Base-by-base conservation (phyloP, 176 grass and related monocot genomes). In the Eleusine indica region DNA sequence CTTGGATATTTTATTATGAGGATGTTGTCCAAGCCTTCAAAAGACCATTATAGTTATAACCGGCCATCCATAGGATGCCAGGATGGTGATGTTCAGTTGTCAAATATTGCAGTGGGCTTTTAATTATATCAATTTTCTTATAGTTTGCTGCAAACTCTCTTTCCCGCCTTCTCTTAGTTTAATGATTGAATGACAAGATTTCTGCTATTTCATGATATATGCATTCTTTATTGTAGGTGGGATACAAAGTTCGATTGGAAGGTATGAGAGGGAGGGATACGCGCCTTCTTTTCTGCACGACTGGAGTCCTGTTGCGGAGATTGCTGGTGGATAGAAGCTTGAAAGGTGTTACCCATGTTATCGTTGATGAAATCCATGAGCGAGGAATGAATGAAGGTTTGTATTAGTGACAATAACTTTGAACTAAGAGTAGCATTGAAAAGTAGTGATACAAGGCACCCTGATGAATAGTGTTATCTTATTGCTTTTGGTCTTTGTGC, bases 361-460 rank as follows among this genome's bases (percentile, higher is more conserved):
- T 99, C 77, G 96, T 96, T 37, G 96, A 99, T 91, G 96, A 99
- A 86, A 99, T 99, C 76, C 96, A 99, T 91, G 96, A 99, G 83
- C 93, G 93, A 53, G 96, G 96, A 83, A 99, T 99, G 93, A 99
- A 99, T 81, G 96, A 99, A 94, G 96, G 96, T 99, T n/a, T 77
- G 62, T 78, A 64, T 80, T 80, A 12, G 4, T 82, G 70, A 37
- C 14, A 58, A 19, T 70, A 41, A 44, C 37, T 78, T 40, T 82
- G n/a, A 86, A 35, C 32, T 35, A 35, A 2, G 32, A 51, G 1
- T 32, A 3, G 2, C 44, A 81, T 19, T 51, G 18, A 21, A 64
- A 70, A 76, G 29, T 29, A 56, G 46, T 63, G 43, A 17, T 51
- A 40, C 39, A 61, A 43, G 41, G 58, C 29, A 67, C 52, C 65